Evolutionary conservation across 805 yeast species (phyloP), one percentile per base, ranked within the genome.

Genomic region (Starmerella vaccinii): DNA sequence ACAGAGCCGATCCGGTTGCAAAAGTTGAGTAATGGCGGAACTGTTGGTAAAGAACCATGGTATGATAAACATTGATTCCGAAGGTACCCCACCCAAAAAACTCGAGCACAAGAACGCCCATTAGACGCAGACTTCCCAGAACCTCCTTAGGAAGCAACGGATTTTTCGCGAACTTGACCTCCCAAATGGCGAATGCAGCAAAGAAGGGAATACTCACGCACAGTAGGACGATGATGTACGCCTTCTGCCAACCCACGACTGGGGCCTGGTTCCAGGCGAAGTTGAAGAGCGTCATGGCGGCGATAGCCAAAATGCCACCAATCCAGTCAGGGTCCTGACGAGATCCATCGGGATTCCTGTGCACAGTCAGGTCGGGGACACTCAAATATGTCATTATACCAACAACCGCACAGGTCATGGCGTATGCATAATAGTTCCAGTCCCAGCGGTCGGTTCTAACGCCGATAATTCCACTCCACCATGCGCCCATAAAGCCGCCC

Each of bases 191-290:
- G 60, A 84, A 83, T 0, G 61, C 69, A 2, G 64, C 57, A 9
- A 82, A 58, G 7, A 68, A 54, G 1, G 73, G 24, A 0, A 70
- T 55, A 0, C 87, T 77, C 5, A 82, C 61, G 1, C 80, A 67
- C 26, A 82, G 65, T 12, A 84, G 61, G 0, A 71, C 23, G 0
- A 82, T 68, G 38, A 80, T 74, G 56, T 82, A 83, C 0, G 80
- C 73, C 1, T 60, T 61, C 10, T 65, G 58, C 90, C 90, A 84
- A 19, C 89, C 86, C 2, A 69, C 81, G 5, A 75, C 71, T 0
- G 90, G 85, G 2, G 83, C 90, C 62, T 84, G 88, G 58, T 81
- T 83, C 78, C 86, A 78, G 2, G 77, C 77, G 61, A 83, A 78
- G 57, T 80, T 82, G 62, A 84, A 70, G 30, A 84, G 61, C 2